phyloP scores from a whole-genome alignment of 495 filamentous ascomycete genomes.

The Viridothelium virens region DNA sequence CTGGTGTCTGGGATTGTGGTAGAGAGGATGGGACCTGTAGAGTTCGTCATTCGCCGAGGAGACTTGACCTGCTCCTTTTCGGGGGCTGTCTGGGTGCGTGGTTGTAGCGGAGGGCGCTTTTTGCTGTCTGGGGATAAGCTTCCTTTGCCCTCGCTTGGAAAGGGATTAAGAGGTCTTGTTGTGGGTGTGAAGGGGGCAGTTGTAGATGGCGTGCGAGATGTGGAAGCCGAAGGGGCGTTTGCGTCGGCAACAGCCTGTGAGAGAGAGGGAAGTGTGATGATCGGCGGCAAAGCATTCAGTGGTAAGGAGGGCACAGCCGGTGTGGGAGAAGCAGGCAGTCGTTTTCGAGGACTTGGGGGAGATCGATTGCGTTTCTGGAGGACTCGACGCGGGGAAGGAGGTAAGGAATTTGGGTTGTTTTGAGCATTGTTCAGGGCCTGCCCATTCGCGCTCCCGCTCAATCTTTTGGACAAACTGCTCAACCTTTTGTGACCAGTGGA shows the following conservation, averaged over 20 bases:
- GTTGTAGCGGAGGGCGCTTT: conserved; percentile 18
- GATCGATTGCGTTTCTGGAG: conserved; percentile 20
- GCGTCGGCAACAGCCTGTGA: conserved; percentile 31
- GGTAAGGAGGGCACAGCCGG: conserved; percentile 24
- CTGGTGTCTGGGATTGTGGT: conserved; percentile 11
- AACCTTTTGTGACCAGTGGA: conserved; percentile 44
- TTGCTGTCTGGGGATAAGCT: conserved; percentile 18
- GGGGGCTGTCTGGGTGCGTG: neutral
- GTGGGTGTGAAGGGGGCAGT: conserved; percentile 18
- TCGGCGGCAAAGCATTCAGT: conserved; percentile 27
- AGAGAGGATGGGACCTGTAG: neutral
- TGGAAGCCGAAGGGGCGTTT: conserved; percentile 24
- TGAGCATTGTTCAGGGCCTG: conserved; percentile 13
- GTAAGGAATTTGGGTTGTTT: conserved; percentile 16
- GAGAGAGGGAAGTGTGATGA: conserved; percentile 28
- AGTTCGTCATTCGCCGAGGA: neutral
- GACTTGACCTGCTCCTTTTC: conserved; percentile 6
- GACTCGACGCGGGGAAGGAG: conserved; percentile 15
- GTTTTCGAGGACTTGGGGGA: conserved; percentile 29
- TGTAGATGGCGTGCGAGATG: conserved; percentile 14
- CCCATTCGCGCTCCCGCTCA: conserved; percentile 34
- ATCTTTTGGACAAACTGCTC: conserved; percentile 49
- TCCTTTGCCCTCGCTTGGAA: conserved; percentile 18
- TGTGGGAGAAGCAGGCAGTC: conserved; percentile 24
- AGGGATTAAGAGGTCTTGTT: conserved; percentile 21